Evolutionary conservation across 2,329 filamentous ascomycete species (phyloP), one percentile per base, ranked within the genome.

Genomic region (Annulohypoxylon truncatum): DNA sequence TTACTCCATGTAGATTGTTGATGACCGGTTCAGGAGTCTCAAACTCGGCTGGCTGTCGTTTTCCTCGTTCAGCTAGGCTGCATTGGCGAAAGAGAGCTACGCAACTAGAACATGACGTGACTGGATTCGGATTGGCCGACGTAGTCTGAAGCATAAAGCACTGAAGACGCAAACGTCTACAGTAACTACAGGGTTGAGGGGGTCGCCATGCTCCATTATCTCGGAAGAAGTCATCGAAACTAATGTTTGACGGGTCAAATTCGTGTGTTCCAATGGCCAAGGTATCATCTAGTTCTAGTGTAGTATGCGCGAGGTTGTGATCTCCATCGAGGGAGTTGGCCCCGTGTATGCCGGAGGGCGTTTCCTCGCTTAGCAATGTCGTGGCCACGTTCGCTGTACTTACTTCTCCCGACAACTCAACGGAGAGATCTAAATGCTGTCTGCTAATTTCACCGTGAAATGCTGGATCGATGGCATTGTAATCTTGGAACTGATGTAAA

Each of bases 71-170:
- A 0, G 83, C 79, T 4, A 85, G 75, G 53, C 83, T 85, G 70
- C 83, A 85, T 62, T 84, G 81, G 1, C 83, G 77, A 60, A 83
- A 85, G 1, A 85, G 74, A 0, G 82, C 83, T 13, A 83, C 83
- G 60, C 83, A 85, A 64, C 81, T 84, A 2, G 83, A 84, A 67
- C 83, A 85, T 0, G 82, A 79, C 4, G 75, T 76, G 52, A 81
- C 75, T 1, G 83, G 83, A 58, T 85, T 85, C 0, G 83, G 83
- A 60, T 85, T 85, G 22, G 77, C 82, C 0, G 76, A 40, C 0
- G 81, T 81, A 0, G 82, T 84, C 29, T 82, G 79, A 8, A 85
- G 73, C 20, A 84, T 82, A 9, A 85, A 74, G 58, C 83, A 85
- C 58, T 85, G 82, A 7, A 85, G 73, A 1, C 82, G 79, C 40